Evolutionary conservation across 2,329 filamentous ascomycete genomes (phyloP), one percentile per base, ranked within the genome.

Genomic region (Talaromyces sp.): DNA sequence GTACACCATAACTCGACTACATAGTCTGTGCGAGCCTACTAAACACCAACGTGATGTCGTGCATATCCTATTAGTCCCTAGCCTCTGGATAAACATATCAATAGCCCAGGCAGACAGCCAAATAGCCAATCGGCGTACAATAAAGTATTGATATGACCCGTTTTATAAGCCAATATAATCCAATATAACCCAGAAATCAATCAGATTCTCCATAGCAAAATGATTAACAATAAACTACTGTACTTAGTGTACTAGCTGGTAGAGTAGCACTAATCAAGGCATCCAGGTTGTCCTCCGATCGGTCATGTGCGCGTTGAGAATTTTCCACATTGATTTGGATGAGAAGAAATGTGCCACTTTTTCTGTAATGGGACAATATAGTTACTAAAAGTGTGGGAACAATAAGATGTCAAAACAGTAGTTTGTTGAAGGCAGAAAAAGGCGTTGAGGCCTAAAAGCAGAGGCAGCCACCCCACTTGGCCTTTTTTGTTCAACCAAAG

Each of bases 21-120:
- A 19, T 56, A 56, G 53, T 56, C 53, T 56, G 53, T 56, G 53
- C 53, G 53, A 56, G 53, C 31, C n/a, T 56, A 22, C 53, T 56
- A 38, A 38, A 36, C n/a, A 22, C 31, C 53, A 56, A 56, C 31
- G 53, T 56, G 53, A 56, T 56, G 53, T 56, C 29, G n/a, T 56
- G 53, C 53, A 56, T 56, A 38, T 38, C 27, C 49, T 54, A 34
- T 19, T 54, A 54, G 17, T 54, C 29, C n/a, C 25, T 56, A 56
- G 51, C 7, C 29, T 56, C 53, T 56, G 29, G 53, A 36, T 38
- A 36, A 36, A 36, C n/a, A 29, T 53, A n/a, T 31, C 49, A 53
- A 29, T 53, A 53, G 15, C 25, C 27, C 15, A 54, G 51, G 29
- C 51, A 56, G 53, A 15, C 31, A 56, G 29, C 17, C 51, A 22